phyloP scores from a whole-genome alignment of 164 flowering plant genomes.

The Malania oleifera region DNA sequence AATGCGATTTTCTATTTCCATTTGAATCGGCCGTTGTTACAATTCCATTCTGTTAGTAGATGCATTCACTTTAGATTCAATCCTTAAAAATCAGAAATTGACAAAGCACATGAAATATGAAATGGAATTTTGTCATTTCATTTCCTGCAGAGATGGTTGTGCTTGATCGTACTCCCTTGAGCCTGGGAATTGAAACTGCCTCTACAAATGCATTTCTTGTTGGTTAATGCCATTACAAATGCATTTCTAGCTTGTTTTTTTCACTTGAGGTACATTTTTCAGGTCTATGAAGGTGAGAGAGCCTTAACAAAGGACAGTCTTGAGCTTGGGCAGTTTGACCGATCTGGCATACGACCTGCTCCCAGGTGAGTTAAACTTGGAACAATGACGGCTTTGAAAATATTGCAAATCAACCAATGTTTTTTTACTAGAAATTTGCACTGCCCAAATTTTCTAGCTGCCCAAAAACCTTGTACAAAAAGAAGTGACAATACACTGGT shows the following conservation, averaged over 20 bases:
- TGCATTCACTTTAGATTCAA: no score
- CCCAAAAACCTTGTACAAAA: no score
- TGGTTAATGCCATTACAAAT: constrained; percentile 58
- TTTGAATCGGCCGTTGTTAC: not conserved
- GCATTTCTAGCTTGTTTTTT: constrained; percentile 35
- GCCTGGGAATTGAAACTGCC: constrained; percentile 57
- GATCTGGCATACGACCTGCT: constrained; percentile 59
- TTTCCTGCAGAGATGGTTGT: constrained; percentile 33
- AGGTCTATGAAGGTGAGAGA: constrained; percentile 64
- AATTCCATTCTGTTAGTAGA: not conserved
- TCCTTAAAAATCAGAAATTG: no score
- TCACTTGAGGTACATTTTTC: not conserved
- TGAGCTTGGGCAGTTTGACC: constrained; percentile 52
- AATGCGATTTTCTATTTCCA: no score
- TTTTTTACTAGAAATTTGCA: no score
- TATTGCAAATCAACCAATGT: no score
- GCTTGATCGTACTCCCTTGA: constrained; percentile 50
- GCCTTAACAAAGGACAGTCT: constrained; percentile 51
- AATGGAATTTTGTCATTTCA: not conserved
- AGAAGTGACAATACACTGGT: no score
- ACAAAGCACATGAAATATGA: no score
- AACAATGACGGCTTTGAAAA: not conserved
- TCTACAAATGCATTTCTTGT: constrained; percentile 61
- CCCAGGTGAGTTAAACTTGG: constrained; percentile 34
- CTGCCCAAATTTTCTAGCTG: no score